Percentiles rank a stretch among this genome's conserved stretches.
phyloP scores from a whole-genome alignment of 2,329 filamentous ascomycete genomes.

The Emericellopsis cladophorae region DNA sequence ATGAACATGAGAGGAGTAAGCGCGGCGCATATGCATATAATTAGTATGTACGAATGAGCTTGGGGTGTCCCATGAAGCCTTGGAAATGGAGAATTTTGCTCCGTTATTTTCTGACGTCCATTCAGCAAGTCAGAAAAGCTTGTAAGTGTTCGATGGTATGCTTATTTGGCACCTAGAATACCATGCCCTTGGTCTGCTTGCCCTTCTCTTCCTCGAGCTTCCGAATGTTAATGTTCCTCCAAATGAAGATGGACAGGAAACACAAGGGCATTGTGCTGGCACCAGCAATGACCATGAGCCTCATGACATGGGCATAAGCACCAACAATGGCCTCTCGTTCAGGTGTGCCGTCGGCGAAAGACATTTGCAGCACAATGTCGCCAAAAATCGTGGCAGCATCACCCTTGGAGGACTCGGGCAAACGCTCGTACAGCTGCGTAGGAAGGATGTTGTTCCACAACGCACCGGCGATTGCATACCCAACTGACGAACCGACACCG shows the following conservation, averaged over 20 bases:
- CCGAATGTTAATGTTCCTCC: conserved; percentile 22
- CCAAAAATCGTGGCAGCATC: conserved; percentile 23
- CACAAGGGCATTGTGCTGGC: conserved; percentile 17
- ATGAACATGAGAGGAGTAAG: no score
- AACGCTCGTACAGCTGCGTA: conserved; percentile 19
- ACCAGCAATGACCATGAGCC: conserved; percentile 23
- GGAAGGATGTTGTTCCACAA: conserved; percentile 44
- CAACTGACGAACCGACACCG: conserved; percentile 42
- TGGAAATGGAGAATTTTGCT: no score
- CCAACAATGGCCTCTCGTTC: conserved; percentile 39
- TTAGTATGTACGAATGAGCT: no score
- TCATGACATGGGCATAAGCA: conserved; percentile 30
- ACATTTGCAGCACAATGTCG: conserved; percentile 34
- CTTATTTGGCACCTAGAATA: not conserved
- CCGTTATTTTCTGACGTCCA: no score
- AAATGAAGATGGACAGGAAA: conserved; percentile 15
- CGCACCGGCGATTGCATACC: conserved; percentile 43
- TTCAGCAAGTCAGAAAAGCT: no score
- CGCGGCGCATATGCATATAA: no score
- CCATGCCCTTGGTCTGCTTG: conserved; percentile 14
- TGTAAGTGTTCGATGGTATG: no score
- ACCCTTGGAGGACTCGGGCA: conserved; percentile 25
- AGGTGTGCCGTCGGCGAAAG: conserved; percentile 29
- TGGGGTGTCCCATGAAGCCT: no score
- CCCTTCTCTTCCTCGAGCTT: conserved; percentile 15